Conservation (phyloP, 2,329 filamentous ascomycete genomes). For the Monosporascus sp. region DNA sequence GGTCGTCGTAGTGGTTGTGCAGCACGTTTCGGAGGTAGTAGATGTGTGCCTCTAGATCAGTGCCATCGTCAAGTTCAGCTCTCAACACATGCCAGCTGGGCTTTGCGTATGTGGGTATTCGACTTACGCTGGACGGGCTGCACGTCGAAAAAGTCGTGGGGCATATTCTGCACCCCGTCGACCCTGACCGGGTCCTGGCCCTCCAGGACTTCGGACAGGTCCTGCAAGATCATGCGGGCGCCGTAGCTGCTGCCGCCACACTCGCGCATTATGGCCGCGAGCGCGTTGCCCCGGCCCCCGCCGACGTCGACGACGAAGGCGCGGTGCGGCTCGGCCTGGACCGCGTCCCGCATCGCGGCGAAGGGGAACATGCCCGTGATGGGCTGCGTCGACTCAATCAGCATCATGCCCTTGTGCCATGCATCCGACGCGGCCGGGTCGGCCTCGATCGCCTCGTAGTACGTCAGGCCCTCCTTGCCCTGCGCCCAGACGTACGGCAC, state of each 20-base stretch:
- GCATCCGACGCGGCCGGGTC: slow-evolving; percentile 24
- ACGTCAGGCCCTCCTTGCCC: slow-evolving; percentile 29
- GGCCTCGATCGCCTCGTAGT: slow-evolving; percentile 28
- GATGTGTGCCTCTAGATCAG: too few species aligned
- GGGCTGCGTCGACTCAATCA: slow-evolving; percentile 28
- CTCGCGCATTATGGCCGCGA: slow-evolving; percentile 24
- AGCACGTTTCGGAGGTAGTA: too few species aligned
- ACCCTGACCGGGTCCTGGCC: slow-evolving; percentile 6
- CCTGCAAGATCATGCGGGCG: slow-evolving; percentile 27
- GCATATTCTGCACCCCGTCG: too few species aligned
- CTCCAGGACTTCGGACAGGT: slow-evolving; percentile 30
- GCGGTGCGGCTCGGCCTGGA: slow-evolving; percentile 23
- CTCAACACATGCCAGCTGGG: too few species aligned
- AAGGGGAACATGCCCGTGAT: slow-evolving; percentile 32
- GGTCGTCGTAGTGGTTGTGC: too few species aligned
- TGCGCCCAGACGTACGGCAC: slow-evolving; percentile 28
- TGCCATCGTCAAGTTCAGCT: too few species aligned
- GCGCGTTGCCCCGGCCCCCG: slow-evolving; percentile 26
- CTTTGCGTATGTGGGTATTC: too few species aligned
- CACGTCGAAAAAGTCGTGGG: too few species aligned
- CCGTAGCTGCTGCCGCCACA: slow-evolving; percentile 18
- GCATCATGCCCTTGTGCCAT: slow-evolving; percentile 29
- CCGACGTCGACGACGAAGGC: slow-evolving; percentile 28
- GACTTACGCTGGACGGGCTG: too few species aligned
- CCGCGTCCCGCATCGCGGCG: slow-evolving; percentile 21